These are phyloP conservation scores for Yamadazyma sp. DNA, from an alignment of 1,139 yeast genomes.

Conservation along the genomic window DNA sequence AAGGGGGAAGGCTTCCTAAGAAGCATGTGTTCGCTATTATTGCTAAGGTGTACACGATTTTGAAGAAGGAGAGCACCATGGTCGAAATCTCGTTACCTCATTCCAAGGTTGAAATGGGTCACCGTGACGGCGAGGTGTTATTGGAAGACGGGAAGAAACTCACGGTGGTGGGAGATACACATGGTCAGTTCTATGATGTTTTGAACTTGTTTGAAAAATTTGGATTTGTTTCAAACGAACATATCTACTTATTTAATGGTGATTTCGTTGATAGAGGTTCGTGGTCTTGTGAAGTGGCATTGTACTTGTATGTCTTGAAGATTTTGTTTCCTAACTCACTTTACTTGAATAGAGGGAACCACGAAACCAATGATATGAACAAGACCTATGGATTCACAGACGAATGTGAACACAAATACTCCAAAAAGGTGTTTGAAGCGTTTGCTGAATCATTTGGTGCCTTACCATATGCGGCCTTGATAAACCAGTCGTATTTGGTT, in stretches of 20 bases:
- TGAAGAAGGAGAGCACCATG: constrained; percentile 68
- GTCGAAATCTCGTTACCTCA: constrained; percentile 63
- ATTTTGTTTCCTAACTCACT: constrained; percentile 71
- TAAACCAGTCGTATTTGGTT: constrained; percentile 74
- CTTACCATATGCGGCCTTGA: constrained; percentile 81
- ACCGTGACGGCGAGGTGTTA: constrained; percentile 18
- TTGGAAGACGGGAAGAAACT: constrained; percentile 41
- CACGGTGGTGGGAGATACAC: constrained; percentile 96
- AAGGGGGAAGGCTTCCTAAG: constrained; percentile 74
- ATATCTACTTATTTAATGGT: constrained; percentile 86
- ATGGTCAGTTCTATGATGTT: constrained; percentile 92
- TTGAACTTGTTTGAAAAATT: constrained; percentile 72
- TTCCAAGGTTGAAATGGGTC: constrained; percentile 16
- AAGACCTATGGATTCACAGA: constrained; percentile 95
- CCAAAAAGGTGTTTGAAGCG: constrained; percentile 77
- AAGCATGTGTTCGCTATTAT: constrained; percentile 83
- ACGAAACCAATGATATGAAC: constrained; percentile 96
- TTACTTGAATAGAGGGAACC: constrained; percentile 90
- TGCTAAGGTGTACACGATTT: constrained; percentile 65
- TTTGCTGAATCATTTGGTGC: constrained; percentile 86
- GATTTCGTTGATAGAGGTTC: constrained; percentile 98
- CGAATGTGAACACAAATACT: constrained; percentile 89
- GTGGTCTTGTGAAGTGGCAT: constrained; percentile 96
- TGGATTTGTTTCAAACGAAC: constrained; percentile 68
- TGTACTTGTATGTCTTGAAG: constrained; percentile 76